Conservation (phyloP, 2,329 filamentous ascomycete genomes). For the Botrytis cinerea region DNA sequence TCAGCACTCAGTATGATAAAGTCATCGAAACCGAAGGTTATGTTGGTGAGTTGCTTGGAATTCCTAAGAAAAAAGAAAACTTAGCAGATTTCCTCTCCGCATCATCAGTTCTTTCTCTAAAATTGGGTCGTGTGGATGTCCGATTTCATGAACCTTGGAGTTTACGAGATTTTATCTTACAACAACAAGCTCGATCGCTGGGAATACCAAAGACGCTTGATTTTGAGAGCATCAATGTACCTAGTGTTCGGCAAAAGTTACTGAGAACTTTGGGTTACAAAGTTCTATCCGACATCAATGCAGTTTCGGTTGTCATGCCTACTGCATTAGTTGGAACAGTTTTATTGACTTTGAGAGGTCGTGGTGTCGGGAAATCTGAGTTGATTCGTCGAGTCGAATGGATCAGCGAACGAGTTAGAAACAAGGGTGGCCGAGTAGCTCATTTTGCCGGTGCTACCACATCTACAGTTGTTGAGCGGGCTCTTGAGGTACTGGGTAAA, state of each 20-base stretch:
- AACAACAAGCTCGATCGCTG: slow-evolving; percentile 65
- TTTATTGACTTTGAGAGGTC: slow-evolving; percentile 83
- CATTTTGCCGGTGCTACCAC: slow-evolving; percentile 85
- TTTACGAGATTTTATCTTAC: slow-evolving; percentile 74
- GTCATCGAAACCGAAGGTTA: slow-evolving; percentile 98
- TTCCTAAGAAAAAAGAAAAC: slow-evolving; percentile 95
- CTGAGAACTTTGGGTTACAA: slow-evolving; percentile 88
- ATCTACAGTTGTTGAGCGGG: slow-evolving; percentile 81
- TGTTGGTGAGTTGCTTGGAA: slow-evolving; percentile 87
- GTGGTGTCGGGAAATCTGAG: slow-evolving; percentile 86
- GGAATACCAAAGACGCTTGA: slow-evolving; percentile 51
- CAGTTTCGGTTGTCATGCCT: slow-evolving; percentile 96
- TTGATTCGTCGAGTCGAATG: slow-evolving; percentile 85
- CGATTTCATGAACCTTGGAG: slow-evolving; percentile 98
- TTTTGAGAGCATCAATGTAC: slow-evolving; percentile 48
- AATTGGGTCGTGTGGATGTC: slow-evolving; percentile 89
- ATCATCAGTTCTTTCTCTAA: slow-evolving; percentile 84
- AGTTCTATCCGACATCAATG: slow-evolving; percentile 91
- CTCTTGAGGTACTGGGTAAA: slow-evolving; percentile 86
- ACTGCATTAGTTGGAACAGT: slow-evolving; percentile 95
- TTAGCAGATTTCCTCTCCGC: slow-evolving; percentile 82
- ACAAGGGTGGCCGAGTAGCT: slow-evolving; percentile 87
- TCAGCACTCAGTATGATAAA: slow-evolving; percentile 98
- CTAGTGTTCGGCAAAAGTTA: slow-evolving; percentile 58
- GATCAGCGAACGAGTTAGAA: slow-evolving; percentile 78